Evolutionary conservation across 2,329 filamentous ascomycete genomes (phyloP), one percentile per base, ranked within the genome.

Genomic region (Dactylellina cionopaga): DNA sequence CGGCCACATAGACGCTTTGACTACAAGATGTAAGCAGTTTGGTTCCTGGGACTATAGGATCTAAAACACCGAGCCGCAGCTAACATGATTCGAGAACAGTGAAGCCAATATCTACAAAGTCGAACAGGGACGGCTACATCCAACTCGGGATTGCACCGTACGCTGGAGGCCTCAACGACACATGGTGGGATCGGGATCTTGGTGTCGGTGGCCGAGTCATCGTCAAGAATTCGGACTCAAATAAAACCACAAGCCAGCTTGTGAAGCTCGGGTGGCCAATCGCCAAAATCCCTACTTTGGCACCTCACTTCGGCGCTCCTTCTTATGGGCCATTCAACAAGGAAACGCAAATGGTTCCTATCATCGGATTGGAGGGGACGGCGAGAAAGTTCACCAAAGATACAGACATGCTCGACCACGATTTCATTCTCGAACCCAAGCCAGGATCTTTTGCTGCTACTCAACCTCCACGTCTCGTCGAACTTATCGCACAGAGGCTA

Each of bases 151-250:
- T 98, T 58, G 93, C 95, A 1, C 95, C 91, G 0, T 99, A 98
- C 79, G 94, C 92, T 7, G 94, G 95, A 54, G 92, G 84, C 1
- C 82, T 98, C 74, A 95, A 93, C 79, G 74, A 60, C 17, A 98
- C 95, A 0, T 98, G 95, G 95, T 98, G 93, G 94, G 95, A 98
- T 80, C 88, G 95, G 35, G 95, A 99, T 80, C 85, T 99, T 55
- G 89, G 91, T 75, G 90, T 98, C 77, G 95, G 92, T 75, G 95
- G 95, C 37, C 86, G 92, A 44, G 94, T 98, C 2, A 84, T 98
- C 51, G 89, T 98, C 46, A 90, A 89, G 75, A 89, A 96, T 76
- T 79, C 84, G 3, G 81, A 83, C 49, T 86, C 87, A 1, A 90
- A 90, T 76, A 96, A 94, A 85, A 92, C 96, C 33, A 84, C 86